Evolutionary conservation across 192 early-diverging fungal genomes (phyloP).

Genomic region (Coemansia sp.): DNA sequence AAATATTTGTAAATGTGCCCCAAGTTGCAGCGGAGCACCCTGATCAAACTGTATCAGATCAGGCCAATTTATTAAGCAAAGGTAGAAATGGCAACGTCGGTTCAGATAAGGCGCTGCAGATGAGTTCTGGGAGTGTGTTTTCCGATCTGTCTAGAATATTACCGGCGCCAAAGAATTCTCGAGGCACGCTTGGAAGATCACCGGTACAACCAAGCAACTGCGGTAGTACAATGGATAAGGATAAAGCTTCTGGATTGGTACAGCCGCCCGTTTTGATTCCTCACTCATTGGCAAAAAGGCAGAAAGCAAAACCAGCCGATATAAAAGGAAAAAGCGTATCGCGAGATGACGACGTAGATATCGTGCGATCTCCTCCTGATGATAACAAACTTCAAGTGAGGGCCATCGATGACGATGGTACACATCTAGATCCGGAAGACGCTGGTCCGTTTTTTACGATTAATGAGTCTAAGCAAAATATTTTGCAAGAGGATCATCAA

Average conservation of each 20-base stretch:
- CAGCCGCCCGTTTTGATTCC: conserved; percentile 25
- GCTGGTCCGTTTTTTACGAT: conserved; percentile 36
- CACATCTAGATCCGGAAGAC: not conserved
- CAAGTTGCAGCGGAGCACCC: not conserved
- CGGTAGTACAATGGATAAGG: not conserved
- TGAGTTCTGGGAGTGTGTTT: conserved; percentile 20
- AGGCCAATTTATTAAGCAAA: not conserved
- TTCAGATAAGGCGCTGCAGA: not conserved
- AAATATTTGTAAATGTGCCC: conserved; percentile 36
- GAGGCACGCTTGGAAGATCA: not conserved
- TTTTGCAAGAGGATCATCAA: not conserved
- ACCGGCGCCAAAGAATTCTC: conserved; percentile 46
- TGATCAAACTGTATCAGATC: not conserved
- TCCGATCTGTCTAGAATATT: conserved; percentile 45
- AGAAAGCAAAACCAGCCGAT: conserved; percentile 3
- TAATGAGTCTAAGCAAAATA: not conserved
- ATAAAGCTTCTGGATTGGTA: not conserved
- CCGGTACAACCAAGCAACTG: not conserved
- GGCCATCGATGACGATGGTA: conserved; percentile 6
- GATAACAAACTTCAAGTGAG: not conserved
- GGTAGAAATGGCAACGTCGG: not conserved
- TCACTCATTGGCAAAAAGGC: conserved; percentile 41
- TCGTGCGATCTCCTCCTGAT: not conserved
- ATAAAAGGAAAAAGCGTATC: not conserved
- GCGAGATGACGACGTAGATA: not conserved